Base-by-base conservation (phyloP, 331 rosid species). In the Phaseolus coccineus region DNA sequence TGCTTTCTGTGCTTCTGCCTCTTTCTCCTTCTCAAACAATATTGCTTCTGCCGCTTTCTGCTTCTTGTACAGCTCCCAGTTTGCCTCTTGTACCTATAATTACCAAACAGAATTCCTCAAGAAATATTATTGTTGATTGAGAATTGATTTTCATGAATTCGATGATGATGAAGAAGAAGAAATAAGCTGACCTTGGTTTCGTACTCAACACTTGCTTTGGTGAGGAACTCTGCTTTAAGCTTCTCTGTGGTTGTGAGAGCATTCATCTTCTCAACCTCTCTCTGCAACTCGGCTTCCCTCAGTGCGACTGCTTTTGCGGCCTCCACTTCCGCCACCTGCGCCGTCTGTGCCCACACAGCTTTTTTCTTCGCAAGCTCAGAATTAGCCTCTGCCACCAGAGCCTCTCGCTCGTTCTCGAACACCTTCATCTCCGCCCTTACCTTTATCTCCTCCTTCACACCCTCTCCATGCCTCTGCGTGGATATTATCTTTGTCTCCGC, bases 171-270 rank as follows among this genome's bases (percentile, higher is more conserved):
- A 31, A 31, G 31, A 2, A 30, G 31, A 31, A 31, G 4, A 31
- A 31, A 31, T 31, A 33, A 37, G 42, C 15, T 39, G 2, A 75
- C 87, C 87, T 87, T 88, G 24, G 89, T 88, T 27, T 92, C 93
- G 16, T 89, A 90, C n/a, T 92, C 89, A 50, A 88, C 97, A 8
- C 83, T 88, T 4, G 97, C 94, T 80, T 88, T 84, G 53, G 78
- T 87, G 22, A 90, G 87, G 12, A 74, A 81, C 30, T 92, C 87
- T 2, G 97, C 97, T 81, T 78, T 88, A 44, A 90, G 90, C 76
- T 92, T 92, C 83, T 92, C 90, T 0, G 89, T 85, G 42, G 1
- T 81, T 0, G 94, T 87, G 81, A 78, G 1, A 0, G 88, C 94
- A 55, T 92, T 92, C 94, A 87, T 87, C 65, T 14, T 79, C 79